A percentile compares a stretch with the other conserved stretches of the same genome.
phyloP scores from a whole-genome alignment of 768 basidiomycete species.

The Mrakia gelida region DNA sequence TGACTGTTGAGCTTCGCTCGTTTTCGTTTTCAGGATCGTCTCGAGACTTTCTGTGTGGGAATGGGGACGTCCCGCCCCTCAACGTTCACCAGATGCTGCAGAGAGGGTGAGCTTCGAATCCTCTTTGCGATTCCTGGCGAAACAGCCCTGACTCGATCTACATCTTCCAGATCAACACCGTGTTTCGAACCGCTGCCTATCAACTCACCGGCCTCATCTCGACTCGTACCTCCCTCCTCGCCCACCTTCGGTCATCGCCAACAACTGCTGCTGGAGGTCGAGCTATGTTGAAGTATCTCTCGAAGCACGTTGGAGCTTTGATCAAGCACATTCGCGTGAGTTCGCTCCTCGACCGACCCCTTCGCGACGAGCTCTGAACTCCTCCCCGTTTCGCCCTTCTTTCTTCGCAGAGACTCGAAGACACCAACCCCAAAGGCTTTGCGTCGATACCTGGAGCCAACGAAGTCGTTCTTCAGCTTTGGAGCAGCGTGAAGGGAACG shows the following conservation, averaged over 20 bases:
- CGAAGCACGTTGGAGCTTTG: conserved; percentile 6
- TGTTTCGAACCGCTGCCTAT: background rate
- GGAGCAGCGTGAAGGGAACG: background rate
- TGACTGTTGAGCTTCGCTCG: background rate
- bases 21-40: conserved; percentile 6
- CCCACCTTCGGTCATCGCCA: background rate
- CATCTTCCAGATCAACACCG: background rate
- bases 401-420: background rate
- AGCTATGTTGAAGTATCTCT: conserved; percentile 7
- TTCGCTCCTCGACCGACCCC: background rate
- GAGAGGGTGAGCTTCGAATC: background rate
- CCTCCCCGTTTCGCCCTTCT: background rate
- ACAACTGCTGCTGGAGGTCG: background rate
- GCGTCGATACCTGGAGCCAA: conserved; percentile 12
- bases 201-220: conserved; percentile 6
- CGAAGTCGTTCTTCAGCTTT: conserved; percentile 5
- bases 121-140: background rate
- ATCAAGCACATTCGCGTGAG: conserved; percentile 18
- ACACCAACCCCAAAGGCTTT: conserved; percentile 16
- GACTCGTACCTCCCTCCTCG: background rate
- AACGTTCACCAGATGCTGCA: background rate
- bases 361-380: background rate
- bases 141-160: background rate
- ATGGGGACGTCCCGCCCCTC: background rate
- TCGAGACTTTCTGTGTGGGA: conserved; percentile 21